Conservation (phyloP, 2,329 filamentous ascomycete genomes). For the Pyrenochaeta sp. region DNA sequence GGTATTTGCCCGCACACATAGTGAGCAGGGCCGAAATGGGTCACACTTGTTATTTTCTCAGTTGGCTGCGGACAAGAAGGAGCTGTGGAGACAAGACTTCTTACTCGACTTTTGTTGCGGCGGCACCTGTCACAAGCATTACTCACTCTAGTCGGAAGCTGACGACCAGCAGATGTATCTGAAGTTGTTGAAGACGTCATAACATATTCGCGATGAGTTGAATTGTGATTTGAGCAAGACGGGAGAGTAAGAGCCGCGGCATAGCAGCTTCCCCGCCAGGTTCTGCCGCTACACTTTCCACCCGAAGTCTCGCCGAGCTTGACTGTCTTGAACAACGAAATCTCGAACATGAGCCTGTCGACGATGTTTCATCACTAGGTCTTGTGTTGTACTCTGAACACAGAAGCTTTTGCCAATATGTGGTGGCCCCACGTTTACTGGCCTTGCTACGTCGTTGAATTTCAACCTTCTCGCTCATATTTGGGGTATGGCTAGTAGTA, state of each 20-base stretch:
- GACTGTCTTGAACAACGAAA: too few species aligned
- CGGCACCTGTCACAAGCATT: conserved; percentile 19
- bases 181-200: not conserved
- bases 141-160: conserved; percentile 14
- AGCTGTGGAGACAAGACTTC: conserved; percentile 1
- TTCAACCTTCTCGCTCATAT: too few species aligned
- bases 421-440: too few species aligned
- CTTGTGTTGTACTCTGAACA: too few species aligned
- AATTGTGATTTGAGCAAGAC: not conserved
- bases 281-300: too few species aligned
- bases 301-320: too few species aligned
- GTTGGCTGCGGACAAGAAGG: not conserved
- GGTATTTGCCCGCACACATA: conserved; percentile 42
- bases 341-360: too few species aligned
- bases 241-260: not conserved
- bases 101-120: conserved; percentile 17
- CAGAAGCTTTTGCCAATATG: too few species aligned
- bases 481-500: too few species aligned
- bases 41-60: conserved; percentile 39
- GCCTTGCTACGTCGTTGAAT: too few species aligned
- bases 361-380: too few species aligned
- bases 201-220: not conserved
- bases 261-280: too few species aligned
- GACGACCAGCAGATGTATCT: not conserved
- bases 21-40: conserved; percentile 43